Evolutionary conservation across 2,329 filamentous ascomycete genomes (phyloP).

Genomic region (Didymellaceae sp.): DNA sequence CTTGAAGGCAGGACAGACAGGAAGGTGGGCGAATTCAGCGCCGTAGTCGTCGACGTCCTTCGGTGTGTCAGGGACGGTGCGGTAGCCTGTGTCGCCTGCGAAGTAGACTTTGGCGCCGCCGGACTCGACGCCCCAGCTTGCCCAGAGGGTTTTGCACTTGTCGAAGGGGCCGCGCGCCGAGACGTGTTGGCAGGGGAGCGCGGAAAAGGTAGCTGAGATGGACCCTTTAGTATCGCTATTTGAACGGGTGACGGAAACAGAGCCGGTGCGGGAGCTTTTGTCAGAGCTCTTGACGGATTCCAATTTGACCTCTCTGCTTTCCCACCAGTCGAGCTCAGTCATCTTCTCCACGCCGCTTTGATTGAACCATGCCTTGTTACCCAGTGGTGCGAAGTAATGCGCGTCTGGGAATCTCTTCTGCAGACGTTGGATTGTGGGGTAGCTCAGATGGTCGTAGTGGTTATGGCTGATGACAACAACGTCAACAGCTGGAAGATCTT

Average conservation of each 20-base stretch:
- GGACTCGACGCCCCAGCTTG: conserved; percentile 80
- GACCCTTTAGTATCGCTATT: conserved; percentile 8
- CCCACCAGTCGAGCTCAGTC: conserved; percentile 96
- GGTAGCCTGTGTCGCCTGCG: conserved; percentile 88
- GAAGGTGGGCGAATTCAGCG: conserved; percentile 66
- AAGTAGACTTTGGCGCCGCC: conserved; percentile 84
- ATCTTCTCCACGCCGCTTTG: conserved; percentile 73
- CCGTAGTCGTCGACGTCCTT: conserved; percentile 73
- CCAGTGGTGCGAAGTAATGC: conserved; percentile 87
- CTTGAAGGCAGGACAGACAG: conserved; percentile 81
- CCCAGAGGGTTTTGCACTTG: conserved; percentile 80
- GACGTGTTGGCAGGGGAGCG: conserved; percentile 84
- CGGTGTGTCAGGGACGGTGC: conserved; percentile 72
- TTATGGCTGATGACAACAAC: conserved; percentile 82
- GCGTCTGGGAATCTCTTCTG: conserved; percentile 74
- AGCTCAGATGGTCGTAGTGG: conserved; percentile 91
- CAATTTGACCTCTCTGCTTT: conserved; percentile 76
- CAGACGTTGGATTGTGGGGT: conserved; percentile 75
- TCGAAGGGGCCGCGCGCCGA: conserved; percentile 74
- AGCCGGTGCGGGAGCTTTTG: conserved; percentile 8
- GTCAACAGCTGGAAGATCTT: conserved; percentile 78
- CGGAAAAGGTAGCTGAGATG: conserved; percentile 76
- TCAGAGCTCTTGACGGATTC: conserved; percentile 36
- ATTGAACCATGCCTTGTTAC: conserved; percentile 83
- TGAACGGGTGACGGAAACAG: conserved; percentile 13